Evolutionary conservation across 495 filamentous ascomycete species (phyloP).

Genomic region (Lasiosphaeria hispida): DNA sequence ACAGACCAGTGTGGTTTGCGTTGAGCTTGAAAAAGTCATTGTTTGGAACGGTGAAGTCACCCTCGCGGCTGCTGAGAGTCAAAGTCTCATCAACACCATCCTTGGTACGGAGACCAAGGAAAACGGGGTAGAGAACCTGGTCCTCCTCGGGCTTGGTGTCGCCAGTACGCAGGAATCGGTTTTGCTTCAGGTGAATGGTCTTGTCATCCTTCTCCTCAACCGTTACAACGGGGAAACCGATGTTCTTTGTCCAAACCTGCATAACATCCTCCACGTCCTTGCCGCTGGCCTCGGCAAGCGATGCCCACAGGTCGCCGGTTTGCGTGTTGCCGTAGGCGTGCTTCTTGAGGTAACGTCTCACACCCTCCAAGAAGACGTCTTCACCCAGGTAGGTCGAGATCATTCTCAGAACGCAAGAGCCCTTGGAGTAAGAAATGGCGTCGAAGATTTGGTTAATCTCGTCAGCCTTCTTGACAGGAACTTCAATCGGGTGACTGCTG

Average conservation of each 20-base stretch:
- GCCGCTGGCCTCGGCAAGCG: constrained; percentile 84
- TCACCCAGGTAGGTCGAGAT: constrained; percentile 94
- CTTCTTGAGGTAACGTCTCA: constrained; percentile 89
- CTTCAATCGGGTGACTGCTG: constrained; percentile 95
- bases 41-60: constrained; percentile 63
- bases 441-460: constrained; percentile 99
- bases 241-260: constrained; percentile 76
- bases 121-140: constrained; percentile 71
- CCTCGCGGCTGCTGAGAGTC: constrained; percentile 70
- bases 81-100: constrained; percentile 60
- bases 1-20: constrained; percentile 71
- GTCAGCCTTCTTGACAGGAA: constrained; percentile 89
- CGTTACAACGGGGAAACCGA: constrained; percentile 70
- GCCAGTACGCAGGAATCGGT: constrained; percentile 70
- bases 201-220: constrained; percentile 60
- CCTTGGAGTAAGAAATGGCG: constrained; percentile 96
- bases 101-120: constrained; percentile 66
- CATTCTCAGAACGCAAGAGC: constrained; percentile 94
- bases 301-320: constrained; percentile 88
- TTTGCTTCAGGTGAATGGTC: constrained; percentile 68
- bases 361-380: constrained; percentile 89
- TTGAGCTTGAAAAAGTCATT: constrained; percentile 77
- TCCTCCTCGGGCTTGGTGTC: constrained; percentile 84
- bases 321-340: constrained; percentile 84
- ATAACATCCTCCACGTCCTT: constrained; percentile 80